Evolutionary conservation across 805 yeast genomes (phyloP), one percentile per base, ranked within the genome.

Genomic region (Hermanozyma aechmeae): DNA sequence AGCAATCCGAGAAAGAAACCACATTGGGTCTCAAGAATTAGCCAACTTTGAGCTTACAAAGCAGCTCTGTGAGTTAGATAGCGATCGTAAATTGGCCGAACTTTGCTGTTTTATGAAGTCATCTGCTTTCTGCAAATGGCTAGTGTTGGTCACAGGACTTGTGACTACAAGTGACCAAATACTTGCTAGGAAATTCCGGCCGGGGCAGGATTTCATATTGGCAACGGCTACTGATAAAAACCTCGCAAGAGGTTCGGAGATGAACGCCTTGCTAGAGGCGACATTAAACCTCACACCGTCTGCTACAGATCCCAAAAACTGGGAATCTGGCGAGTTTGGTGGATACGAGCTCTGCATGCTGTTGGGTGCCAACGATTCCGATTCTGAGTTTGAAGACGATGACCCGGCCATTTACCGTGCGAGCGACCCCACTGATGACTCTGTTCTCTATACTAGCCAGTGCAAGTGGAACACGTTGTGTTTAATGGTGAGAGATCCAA

Each of bases 271-370:
- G 24, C 51, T 89, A 13, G 97, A 89, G 46, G 92, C 86, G 3
- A 82, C 94, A 0, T 54, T 89, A 32, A 73, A 77, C 31, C 51
- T 92, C 25, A 89, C 97, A 0, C 95, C 96, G 1, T 61, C 63
- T 3, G 68, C 68, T 4, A 35, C 35, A 5, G 50, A 48, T 26
- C 68, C 80, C 2, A 57, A 61, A 33, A 83, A 83, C 23, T 89
- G 96, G 96, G 83, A 75, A 27, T 63, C 72, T 19, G 94, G 94
- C n/a, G 95, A 84, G 44, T 58, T 67, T 27, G 99, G 99, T 21
- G 99, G 96, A 2, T 92, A 93, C 55, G 96, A 92, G 48, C 61
- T 93, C 30, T 79, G 89, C 46, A 83, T 92, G 94, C 61, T 68
- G n/a, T 59, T 68, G 35, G 64, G 56, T 2, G 61, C 51, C 4